Base-by-base conservation (phyloP, 495 filamentous ascomycete species). In the Sordaria brevicollis region DNA sequence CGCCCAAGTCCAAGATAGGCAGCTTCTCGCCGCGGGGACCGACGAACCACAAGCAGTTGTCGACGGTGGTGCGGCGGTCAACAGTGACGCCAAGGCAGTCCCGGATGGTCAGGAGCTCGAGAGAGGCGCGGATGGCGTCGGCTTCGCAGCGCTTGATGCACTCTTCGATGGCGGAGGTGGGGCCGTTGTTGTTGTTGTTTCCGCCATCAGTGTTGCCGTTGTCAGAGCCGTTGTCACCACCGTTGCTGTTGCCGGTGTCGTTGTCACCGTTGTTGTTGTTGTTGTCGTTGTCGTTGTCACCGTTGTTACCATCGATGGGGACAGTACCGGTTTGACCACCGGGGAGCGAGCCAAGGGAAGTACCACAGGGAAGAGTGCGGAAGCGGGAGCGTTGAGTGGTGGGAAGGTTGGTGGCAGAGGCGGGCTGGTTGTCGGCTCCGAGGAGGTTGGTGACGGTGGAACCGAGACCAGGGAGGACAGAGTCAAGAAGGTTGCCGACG, bases 1-100 rank as follows among this genome's bases (percentile, higher is more conserved):
- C 15, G 0, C 65, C 69, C 7, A 68, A 10, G 13, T 70, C 29
- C 34, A 70, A 36, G 21, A 67, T 35, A 4, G 71, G 38, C 15
- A 74, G 2, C 25, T 62, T 62, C 49, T 62, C 49, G 13, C 25
- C 49, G 21, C 21, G 13, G 10, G 25, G 17, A 13, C 72, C 72
- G n/a, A 74, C 29, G 15, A 71, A 67, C 35, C 68, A 74, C 38
- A 71, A 49, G 49, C 72, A 74, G 67, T 74, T 70, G 11, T 71
- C 31, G 10, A 66, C 68, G 8, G 33, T 34, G 21, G 67, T 34
- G 10, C 36, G 29, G 21, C 35, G 34, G 21, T 65, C 35, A 10
- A 72, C 29, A 13, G 70, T 70, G 10, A 66, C 70, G 25, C 70
- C 72, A 8, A 74, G 65, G 37, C 72, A 74, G 65, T 72, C 68